Evolutionary conservation across 148 eudicot genomes (phyloP).

Genomic region (Fallopia convolvulus): DNA sequence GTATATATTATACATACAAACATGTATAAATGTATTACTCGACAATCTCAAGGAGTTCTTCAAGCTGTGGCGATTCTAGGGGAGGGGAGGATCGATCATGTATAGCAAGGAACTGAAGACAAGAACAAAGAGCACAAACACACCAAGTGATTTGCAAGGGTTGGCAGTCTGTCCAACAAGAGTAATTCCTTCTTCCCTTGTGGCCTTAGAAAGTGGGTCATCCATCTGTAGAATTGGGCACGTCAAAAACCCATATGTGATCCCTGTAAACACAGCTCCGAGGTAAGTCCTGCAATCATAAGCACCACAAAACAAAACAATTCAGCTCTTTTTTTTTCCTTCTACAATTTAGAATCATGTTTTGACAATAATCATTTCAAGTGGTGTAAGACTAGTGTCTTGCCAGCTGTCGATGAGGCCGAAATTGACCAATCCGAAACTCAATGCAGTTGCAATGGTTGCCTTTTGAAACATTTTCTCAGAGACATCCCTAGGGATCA

Average conservation of each 20-base stretch:
- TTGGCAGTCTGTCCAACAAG: conserved; percentile 29
- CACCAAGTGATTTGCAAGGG: conserved; percentile 58
- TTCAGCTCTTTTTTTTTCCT: not conserved
- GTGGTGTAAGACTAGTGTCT: conserved; percentile 9
- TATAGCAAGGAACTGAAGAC: conserved; percentile 35
- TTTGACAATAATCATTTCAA: not conserved
- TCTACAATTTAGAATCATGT: not conserved
- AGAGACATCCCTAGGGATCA: conserved; percentile 26
- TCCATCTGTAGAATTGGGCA: conserved; percentile 45
- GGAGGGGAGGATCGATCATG: conserved; percentile 48
- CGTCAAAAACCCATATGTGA: conserved; percentile 48
- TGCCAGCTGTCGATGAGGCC: conserved; percentile 80
- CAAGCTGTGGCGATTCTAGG: conserved; percentile 22
- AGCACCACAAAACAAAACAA: not conserved
- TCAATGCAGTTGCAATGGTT: conserved; percentile 42
- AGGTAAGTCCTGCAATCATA: conserved; percentile 51
- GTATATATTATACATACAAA: not conserved
- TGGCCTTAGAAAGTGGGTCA: conserved; percentile 29
- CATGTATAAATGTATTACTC: conserved; percentile 9
- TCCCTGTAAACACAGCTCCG: conserved; percentile 58
- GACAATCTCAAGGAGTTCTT: conserved; percentile 23
- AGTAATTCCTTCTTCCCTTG: conserved; percentile 45
- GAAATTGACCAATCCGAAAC: conserved; percentile 50
- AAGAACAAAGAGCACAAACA: conserved; percentile 43
- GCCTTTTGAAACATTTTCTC: conserved; percentile 64